Percentiles rank a stretch among this genome's conserved stretches.
Conservation (phyloP, 805 yeast species). For the Brettanomyces sp. region DNA sequence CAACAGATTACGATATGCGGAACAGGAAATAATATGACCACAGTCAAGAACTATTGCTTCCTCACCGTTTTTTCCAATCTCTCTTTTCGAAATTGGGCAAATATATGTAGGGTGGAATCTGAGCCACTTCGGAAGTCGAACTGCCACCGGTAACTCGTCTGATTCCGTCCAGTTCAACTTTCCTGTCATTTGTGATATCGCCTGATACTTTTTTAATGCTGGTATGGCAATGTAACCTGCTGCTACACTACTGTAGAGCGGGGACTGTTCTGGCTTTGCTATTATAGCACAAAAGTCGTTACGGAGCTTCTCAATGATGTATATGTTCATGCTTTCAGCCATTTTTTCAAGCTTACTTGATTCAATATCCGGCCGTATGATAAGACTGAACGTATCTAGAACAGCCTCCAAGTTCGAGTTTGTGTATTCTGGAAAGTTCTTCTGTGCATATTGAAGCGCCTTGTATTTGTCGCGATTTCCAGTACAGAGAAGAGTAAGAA, state of each 20-base stretch:
- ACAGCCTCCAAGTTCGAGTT: slow-evolving; percentile 31
- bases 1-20: slow-evolving; percentile 33
- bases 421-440: slow-evolving; percentile 30
- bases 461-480: slow-evolving; percentile 15
- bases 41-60: slow-evolving; percentile 38
- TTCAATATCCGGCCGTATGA: too few relatives aligned
- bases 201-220: slow-evolving; percentile 35
- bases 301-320: neutral
- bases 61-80: slow-evolving; percentile 40
- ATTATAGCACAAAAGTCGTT: neutral
- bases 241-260: slow-evolving; percentile 36
- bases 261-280: slow-evolving; percentile 29
- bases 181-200: slow-evolving; percentile 19
- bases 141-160: slow-evolving; percentile 33
- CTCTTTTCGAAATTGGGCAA: slow-evolving; percentile 61
- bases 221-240: slow-evolving; percentile 48
- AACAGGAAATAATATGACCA: slow-evolving; percentile 48
- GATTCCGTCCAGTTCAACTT: slow-evolving; percentile 38
- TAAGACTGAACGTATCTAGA: too few relatives aligned
- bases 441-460: slow-evolving; percentile 37
- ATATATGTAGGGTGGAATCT: slow-evolving; percentile 39
- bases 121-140: slow-evolving; percentile 7
- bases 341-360: too few relatives aligned
- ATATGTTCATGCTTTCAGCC: too few relatives aligned
- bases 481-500: slow-evolving; percentile 22